Percentiles rank a stretch among this genome's conserved stretches.
Evolutionary conservation across 2,329 filamentous ascomycete species (phyloP).

Genomic region (Cordyceps farinosa): DNA sequence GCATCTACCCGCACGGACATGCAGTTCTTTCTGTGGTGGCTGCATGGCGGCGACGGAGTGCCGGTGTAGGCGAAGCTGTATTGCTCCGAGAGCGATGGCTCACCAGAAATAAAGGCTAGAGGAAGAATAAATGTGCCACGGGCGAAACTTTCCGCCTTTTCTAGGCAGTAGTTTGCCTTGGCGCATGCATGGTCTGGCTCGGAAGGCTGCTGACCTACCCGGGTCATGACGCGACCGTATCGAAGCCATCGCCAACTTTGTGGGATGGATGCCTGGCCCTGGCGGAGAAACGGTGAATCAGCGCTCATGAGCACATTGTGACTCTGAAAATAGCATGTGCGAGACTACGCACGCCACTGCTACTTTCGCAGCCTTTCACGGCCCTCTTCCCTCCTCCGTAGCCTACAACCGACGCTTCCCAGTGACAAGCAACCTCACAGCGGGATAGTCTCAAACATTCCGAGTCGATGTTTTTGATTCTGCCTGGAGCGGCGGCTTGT

Average conservation of each 20-base stretch:
- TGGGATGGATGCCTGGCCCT: background rate
- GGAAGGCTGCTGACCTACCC: background rate
- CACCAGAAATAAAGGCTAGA: too few relatives aligned
- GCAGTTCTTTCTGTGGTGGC: background rate
- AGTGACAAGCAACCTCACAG: background rate
- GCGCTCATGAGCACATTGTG: background rate
- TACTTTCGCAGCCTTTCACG: background rate
- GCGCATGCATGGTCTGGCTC: background rate
- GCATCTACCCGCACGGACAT: background rate
- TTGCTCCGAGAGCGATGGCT: too few relatives aligned
- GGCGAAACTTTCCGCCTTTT: too few relatives aligned
- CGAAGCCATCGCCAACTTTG: slow-evolving; percentile 6
- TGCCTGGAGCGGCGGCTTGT: background rate
- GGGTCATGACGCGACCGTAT: background rate
- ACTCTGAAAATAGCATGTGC: background rate
- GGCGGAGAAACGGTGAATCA: too few relatives aligned
- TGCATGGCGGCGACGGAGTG: too few relatives aligned
- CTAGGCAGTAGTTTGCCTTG: too few relatives aligned
- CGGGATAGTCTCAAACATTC: background rate
- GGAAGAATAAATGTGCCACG: too few relatives aligned
- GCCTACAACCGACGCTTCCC: background rate
- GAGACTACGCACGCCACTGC: too few relatives aligned
- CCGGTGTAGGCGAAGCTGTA: too few relatives aligned
- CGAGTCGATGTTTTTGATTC: background rate
- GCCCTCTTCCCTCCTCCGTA: background rate